Conservation (phyloP, 495 filamentous ascomycete species). For the Poronia punctata region DNA sequence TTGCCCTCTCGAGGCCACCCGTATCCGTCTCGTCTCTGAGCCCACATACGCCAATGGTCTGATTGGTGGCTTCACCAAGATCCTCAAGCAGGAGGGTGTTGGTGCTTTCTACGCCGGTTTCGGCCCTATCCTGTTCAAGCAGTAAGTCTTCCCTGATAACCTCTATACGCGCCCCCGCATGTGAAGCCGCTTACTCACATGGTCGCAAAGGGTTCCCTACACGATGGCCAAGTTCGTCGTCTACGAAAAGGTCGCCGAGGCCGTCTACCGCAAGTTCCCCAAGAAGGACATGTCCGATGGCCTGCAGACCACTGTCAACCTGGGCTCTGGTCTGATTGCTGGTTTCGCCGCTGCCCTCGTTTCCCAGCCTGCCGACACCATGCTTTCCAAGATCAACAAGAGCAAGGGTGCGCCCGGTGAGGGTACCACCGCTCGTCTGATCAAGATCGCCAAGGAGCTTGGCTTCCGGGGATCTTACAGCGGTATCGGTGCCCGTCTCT, state of each 20-base stretch:
- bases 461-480: conserved; percentile 80
- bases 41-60: conserved; percentile 80
- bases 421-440: conserved; percentile 79
- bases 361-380: conserved; percentile 97
- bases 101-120: conserved; percentile 93
- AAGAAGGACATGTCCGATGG: conserved; percentile 68
- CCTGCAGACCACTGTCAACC: conserved; percentile 82
- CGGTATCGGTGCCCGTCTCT: conserved; percentile 90
- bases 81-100: conserved; percentile 74
- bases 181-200: conserved; percentile 13
- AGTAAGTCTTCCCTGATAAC: conserved; percentile 55
- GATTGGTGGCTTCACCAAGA: conserved; percentile 76
- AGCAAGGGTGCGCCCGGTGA: conserved; percentile 93
- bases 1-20: conserved; percentile 88
- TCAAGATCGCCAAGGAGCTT: conserved; percentile 96
- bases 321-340: conserved; percentile 90
- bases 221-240: conserved; percentile 99
- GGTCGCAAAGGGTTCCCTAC: conserved; percentile 73
- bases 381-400: conserved; percentile 99
- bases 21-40: conserved; percentile 91
- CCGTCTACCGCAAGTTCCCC: conserved; percentile 63
- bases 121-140: conserved; percentile 91
- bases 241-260: conserved; percentile 92
- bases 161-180: no score
- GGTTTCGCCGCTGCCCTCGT: conserved; percentile 96